phyloP scores from a whole-genome alignment of 2,329 filamentous ascomycete species.

The Epichloe elymi region DNA sequence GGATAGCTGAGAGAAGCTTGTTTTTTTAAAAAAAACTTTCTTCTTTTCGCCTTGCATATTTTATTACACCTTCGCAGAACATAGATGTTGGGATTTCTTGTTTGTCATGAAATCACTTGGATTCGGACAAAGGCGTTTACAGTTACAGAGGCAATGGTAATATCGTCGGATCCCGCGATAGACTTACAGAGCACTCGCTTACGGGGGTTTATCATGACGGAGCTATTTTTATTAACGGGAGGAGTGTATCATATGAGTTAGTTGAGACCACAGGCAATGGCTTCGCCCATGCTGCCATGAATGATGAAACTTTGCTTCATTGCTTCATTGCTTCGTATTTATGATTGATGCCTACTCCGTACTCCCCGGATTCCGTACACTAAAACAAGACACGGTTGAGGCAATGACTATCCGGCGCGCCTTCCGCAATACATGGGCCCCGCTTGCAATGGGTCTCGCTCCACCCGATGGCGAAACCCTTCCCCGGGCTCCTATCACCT shows the following conservation, averaged over 20 bases:
- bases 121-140: not conserved
- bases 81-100: not conserved
- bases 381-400: not conserved
- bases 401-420: not conserved
- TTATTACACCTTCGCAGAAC: not conserved
- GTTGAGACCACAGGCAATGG: not conserved
- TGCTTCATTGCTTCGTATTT: too few species aligned
- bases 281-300: not conserved
- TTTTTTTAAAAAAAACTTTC: not conserved
- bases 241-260: not conserved
- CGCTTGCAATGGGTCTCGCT: not conserved
- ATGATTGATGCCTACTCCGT: too few species aligned
- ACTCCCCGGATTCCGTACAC: not conserved
- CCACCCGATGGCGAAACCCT: not conserved
- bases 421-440: not conserved
- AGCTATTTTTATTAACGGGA: not conserved
- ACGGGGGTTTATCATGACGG: not conserved
- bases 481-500: not conserved
- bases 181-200: not conserved
- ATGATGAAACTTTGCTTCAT: too few species aligned
- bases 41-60: not conserved
- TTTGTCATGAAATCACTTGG: not conserved
- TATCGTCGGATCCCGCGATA: not conserved
- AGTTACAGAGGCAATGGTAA: not conserved
- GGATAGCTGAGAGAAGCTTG: slow-evolving; percentile 9